phyloP scores from a whole-genome alignment of 2,329 filamentous ascomycete species.

The Calonectria pseudoreteaudii region DNA sequence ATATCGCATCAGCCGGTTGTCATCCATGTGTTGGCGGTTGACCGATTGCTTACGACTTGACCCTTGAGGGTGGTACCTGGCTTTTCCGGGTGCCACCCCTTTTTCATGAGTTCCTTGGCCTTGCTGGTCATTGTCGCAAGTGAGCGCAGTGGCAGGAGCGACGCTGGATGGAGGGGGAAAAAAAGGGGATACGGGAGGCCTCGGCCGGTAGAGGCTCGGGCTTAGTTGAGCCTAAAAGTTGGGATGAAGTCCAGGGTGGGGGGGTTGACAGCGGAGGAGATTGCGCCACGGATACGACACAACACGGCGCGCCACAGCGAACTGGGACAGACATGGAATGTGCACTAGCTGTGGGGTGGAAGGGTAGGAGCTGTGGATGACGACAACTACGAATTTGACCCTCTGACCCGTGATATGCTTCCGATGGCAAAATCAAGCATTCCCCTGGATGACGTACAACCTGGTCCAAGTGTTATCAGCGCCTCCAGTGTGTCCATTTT shows the following conservation, averaged over 20 bases:
- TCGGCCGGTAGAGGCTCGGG: neutral
- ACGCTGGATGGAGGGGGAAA: neutral
- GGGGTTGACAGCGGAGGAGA: conserved; percentile 4
- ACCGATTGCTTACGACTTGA: conserved; percentile 54
- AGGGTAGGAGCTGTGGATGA: neutral
- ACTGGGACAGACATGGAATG: too few species aligned
- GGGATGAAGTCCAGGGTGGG: neutral
- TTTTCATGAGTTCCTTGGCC: conserved; percentile 62
- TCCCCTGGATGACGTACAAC: neutral
- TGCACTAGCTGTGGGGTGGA: neutral
- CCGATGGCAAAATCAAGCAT: neutral
- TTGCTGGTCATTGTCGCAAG: conserved; percentile 53
- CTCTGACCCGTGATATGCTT: neutral
- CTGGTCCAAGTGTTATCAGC: neutral
- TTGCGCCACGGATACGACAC: neutral
- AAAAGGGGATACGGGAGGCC: neutral
- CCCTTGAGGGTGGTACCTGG: conserved; percentile 53
- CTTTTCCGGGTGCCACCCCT: conserved; percentile 66
- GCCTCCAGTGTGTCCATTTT: neutral
- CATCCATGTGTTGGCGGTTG: neutral
- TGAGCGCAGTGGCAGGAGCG: neutral
- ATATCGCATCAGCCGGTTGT: conserved; percentile 15
- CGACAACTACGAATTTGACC: neutral
- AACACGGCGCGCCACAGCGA: neutral
- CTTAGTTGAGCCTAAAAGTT: conserved; percentile 3